phyloP scores from a whole-genome alignment of 257 asterid genomes.

The Gardenia jasminoides region DNA sequence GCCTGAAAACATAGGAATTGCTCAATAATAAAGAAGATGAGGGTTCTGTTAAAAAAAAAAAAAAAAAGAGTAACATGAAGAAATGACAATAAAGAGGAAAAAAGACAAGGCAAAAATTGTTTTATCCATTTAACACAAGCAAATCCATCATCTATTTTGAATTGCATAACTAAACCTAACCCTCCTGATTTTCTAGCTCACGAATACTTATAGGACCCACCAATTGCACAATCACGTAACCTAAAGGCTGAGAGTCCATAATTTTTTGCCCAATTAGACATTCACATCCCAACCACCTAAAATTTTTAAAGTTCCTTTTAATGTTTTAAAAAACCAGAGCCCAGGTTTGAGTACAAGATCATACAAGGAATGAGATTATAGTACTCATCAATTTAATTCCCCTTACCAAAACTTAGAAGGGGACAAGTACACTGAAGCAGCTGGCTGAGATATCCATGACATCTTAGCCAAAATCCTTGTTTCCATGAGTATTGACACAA shows the following conservation, averaged over 20 bases:
- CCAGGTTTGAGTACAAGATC: constrained; percentile 4
- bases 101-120: background rate
- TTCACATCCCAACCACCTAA: background rate
- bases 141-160: background rate
- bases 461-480: constrained; percentile 13
- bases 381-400: background rate
- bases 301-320: background rate
- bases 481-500: constrained; percentile 14
- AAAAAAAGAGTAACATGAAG: background rate
- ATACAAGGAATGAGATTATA: background rate
- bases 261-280: background rate
- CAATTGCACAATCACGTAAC: background rate
- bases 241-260: background rate
- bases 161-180: background rate
- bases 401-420: background rate
- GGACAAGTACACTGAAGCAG: constrained; percentile 6
- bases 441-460: constrained; percentile 24
- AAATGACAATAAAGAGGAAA: background rate
- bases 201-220: background rate
- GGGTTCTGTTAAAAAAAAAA: background rate
- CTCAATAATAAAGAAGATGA: background rate
- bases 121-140: constrained; percentile 12
- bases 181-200: background rate
- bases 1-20: background rate
- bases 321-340: background rate